Evolutionary conservation across 169 alveolate species (phyloP).

Genomic region (Plasmodium adleri): DNA sequence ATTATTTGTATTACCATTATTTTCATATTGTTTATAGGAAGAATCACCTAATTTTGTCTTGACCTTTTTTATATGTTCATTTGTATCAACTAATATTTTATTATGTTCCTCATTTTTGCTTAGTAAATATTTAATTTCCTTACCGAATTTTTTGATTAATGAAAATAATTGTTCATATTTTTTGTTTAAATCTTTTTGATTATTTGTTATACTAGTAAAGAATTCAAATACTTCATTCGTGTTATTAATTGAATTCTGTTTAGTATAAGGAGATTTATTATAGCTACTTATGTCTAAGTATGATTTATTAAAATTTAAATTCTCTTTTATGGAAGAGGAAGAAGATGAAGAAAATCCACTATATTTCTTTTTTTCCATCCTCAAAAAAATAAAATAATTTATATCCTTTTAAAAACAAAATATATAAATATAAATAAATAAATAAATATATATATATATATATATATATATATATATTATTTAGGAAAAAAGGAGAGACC

Average conservation of each 20-base stretch:
- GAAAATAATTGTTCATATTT: conserved; percentile 68
- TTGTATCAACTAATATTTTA: conserved; percentile 44
- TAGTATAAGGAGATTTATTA: conserved; percentile 40
- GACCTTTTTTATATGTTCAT: conserved; percentile 48
- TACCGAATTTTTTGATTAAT: conserved; percentile 64
- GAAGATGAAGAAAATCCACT: conserved; percentile 8
- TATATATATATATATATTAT: too few species aligned
- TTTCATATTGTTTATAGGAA: conserved; percentile 50
- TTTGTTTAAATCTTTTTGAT: conserved; percentile 66
- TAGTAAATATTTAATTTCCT: conserved; percentile 67
- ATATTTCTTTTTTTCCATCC: conserved; percentile 53
- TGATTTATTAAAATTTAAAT: conserved; percentile 37
- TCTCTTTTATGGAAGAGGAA: conserved; percentile 51
- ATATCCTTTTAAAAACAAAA: not conserved
- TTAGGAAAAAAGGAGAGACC: not conserved
- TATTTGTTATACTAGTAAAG: conserved; percentile 60
- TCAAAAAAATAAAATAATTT: not conserved
- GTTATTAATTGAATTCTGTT: conserved; percentile 57
- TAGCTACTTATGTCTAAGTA: conserved; percentile 54
- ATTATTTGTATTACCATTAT: conserved; percentile 30
- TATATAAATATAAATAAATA: not conserved
- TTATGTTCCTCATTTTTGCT: conserved; percentile 59
- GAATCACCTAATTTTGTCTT: conserved; percentile 42
- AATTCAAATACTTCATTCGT: conserved; percentile 66
- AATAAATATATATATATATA: not conserved